These are phyloP conservation scores for Friedmanniomyces simplex DNA, from an alignment of 495 filamentous ascomycete genomes.

Conservation along the genomic window DNA sequence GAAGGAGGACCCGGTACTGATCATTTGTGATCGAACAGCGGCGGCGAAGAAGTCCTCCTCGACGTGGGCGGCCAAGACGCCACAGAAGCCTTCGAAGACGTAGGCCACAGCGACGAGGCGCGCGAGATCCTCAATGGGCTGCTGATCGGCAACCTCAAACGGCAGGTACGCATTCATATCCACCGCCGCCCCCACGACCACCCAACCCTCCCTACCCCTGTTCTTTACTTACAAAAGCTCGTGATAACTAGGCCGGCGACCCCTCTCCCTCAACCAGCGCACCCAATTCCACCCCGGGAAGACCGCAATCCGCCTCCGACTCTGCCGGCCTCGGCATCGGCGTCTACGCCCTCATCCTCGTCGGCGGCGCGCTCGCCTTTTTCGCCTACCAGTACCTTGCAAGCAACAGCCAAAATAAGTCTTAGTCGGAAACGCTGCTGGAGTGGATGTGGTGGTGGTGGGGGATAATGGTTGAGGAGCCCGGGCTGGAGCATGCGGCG, in stretches of 20 bases:
- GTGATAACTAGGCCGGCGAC: slow-evolving; percentile 60
- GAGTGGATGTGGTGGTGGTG: not conserved
- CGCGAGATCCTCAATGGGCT: slow-evolving; percentile 81
- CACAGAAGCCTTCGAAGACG: slow-evolving; percentile 98
- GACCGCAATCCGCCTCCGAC: slow-evolving; percentile 38
- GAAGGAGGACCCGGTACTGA: not conserved
- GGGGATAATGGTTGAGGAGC: slow-evolving; percentile 10
- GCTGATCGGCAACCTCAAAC: slow-evolving; percentile 71
- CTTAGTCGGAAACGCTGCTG: slow-evolving; percentile 12
- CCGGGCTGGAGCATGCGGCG: slow-evolving; percentile 2
- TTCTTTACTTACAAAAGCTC: not conserved
- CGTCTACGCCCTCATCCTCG: slow-evolving; percentile 69
- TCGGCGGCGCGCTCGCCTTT: slow-evolving; percentile 70
- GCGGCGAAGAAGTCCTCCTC: slow-evolving; percentile 95
- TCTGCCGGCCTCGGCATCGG: slow-evolving; percentile 57
- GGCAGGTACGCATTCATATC: slow-evolving; percentile 51
- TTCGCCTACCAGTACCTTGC: slow-evolving; percentile 81
- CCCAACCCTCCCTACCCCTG: slow-evolving; percentile 10
- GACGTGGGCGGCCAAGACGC: slow-evolving; percentile 95
- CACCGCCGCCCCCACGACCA: slow-evolving; percentile 4
- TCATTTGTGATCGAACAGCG: slow-evolving; percentile 41
- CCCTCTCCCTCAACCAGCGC: slow-evolving; percentile 54
- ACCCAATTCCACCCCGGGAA: slow-evolving; percentile 33
- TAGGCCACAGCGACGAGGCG: slow-evolving; percentile 98
- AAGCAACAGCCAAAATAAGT: slow-evolving; percentile 37